Base-by-base conservation (phyloP, 116 monocot genomes). In the Papilionanthe hybrid region DNA sequence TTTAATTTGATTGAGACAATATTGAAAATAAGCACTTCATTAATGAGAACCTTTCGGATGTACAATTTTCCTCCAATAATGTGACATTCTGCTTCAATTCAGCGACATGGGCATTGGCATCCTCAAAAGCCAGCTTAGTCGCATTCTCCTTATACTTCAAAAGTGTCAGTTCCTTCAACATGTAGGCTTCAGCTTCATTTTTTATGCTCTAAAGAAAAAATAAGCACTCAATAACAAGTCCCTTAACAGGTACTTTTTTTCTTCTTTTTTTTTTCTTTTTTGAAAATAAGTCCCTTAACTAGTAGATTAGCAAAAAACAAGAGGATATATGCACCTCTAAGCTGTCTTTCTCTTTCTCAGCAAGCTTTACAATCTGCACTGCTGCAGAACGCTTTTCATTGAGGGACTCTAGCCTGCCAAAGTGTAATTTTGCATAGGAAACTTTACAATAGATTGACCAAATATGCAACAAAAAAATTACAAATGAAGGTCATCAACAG, bases 61-160 rank as follows among this genome's bases (percentile, higher is more conserved):
- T 83, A 42, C 89, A 84, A 75, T 83, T 91, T 84, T 83, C 88
- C 84, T 98, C 94, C 78, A 94, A 72, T 43, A 68, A 79, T 57
- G 86, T 75, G 47, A 90, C 88, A 80, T 87, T 90, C 43, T 86
- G 80, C 78, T 85, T 85, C 78, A 92, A 65, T 67, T 88, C 83
- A 81, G 44, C 42, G 77, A 87, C 84, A 75, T 85, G 91, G 63
- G 83, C 83, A 79, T 29, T 53, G 67, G 92, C 89, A 87, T 94
- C 89, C 72, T 98, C 92, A 67, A 84, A 89, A 71, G 91, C 92
- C 82, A 94, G 75, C 77, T 82, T 88, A 29, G 92, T 91, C 22
- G 92, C 90, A 80, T 91, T 98, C 82, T 98, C 97, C 82, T 91
- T 88, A 92, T 94, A 92, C 90, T 84, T 98, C 75, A 91, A 81